Evolutionary conservation across 768 basidiomycete species (phyloP), one percentile per base, ranked within the genome.

Genomic region (Cubamyces lactineus): DNA sequence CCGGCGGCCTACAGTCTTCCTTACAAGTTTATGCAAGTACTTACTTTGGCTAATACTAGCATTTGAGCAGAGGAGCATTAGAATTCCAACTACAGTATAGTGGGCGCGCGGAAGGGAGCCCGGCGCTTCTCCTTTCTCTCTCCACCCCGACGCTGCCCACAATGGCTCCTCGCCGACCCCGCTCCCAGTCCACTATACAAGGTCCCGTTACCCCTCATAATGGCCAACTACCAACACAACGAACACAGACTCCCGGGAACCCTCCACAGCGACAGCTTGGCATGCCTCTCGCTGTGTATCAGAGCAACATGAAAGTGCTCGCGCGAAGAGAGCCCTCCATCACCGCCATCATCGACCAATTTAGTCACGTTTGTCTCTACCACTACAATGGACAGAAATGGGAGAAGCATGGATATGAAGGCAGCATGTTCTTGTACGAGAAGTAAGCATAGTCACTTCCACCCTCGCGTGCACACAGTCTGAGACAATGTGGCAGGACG

Each of bases 361-460:
- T 93, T 79, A 90, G 87, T 68, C 90, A 93, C 77, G 91, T 92
- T 57, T 91, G 91, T 76, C 78, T 92, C 56, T 92, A 92, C 68
- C 86, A 89, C 70, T 82, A 86, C 70, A 86, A 90, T 66, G 88
- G 81, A 7, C 69, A 82, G 68, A 87, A 85, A 70, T 94, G 92
- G 92, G 85, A 86, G 74, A 92, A 92, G 74, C 84, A 88, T 62
- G 91, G 91, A 45, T 89, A 75, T 71, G 92, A 94, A 72, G 92
- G 92, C n/a, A 88, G 84, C 75, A 91, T 94, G 86, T 94, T 94
- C 76, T 78, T 94, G 66, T 92, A 89, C 69, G 91, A 94, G 77
- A 80, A 91, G 91, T 92, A 67, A 66, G 84, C 78, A 34, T 5
- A 48, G 34, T 28, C 15, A 19, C 38, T 19, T 12, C 1, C 45